Conservation (phyloP, 169 alveolate species). For the Plasmodium knowlesi region DNA sequence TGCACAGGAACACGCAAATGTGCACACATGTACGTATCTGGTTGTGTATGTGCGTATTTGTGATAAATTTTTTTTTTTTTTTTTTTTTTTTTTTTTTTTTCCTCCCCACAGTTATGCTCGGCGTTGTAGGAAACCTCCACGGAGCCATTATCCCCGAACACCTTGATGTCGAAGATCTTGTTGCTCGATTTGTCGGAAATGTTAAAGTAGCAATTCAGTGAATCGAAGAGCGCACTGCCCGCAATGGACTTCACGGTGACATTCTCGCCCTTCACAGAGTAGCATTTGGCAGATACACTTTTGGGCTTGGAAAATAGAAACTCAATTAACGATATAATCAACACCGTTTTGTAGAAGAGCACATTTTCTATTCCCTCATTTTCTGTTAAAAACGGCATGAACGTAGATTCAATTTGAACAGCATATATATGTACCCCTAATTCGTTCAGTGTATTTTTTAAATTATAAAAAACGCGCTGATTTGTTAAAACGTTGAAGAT, state of each 20-base stretch:
- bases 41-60: not conserved
- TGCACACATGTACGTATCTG: not conserved
- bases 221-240: constrained; percentile 31
- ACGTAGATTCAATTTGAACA: constrained; percentile 60
- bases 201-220: constrained; percentile 36
- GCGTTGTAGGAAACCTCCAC: constrained; percentile 46
- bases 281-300: constrained; percentile 20
- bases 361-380: constrained; percentile 46
- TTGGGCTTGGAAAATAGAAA: constrained; percentile 50
- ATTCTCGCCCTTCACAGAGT: constrained; percentile 20
- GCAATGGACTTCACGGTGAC: constrained; percentile 14
- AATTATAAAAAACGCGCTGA: constrained; percentile 54
- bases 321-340: constrained; percentile 53
- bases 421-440: constrained; percentile 56
- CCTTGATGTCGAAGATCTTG: constrained; percentile 38
- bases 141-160: constrained; percentile 55
- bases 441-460: constrained; percentile 22
- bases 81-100: not conserved
- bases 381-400: constrained; percentile 44
- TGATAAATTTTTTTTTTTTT: not conserved
- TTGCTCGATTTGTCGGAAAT: constrained; percentile 25
- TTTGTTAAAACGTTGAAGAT: constrained; percentile 45
- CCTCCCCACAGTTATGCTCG: constrained; percentile 49
- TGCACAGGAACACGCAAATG: not conserved
- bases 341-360: constrained; percentile 28